These are phyloP conservation scores for Rhodotorula graminis DNA, from an alignment of 768 basidiomycete species.

Conservation along the genomic window DNA sequence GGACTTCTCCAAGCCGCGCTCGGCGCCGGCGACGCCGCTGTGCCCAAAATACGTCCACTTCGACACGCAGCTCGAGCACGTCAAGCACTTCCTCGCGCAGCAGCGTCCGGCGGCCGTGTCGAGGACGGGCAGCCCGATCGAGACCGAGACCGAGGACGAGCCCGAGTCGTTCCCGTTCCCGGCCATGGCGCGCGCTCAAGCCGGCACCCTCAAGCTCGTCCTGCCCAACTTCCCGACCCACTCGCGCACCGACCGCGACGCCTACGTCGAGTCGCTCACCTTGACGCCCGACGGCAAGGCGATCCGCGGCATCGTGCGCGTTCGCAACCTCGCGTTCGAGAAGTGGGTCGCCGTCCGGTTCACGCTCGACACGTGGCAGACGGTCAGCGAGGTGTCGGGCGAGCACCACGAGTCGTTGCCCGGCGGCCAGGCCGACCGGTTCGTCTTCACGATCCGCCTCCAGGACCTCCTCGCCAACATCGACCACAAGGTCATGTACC, in stretches of 20 bases:
- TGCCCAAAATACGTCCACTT: constrained; percentile 84
- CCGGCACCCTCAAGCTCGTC: constrained; percentile 54
- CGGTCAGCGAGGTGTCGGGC: constrained; percentile 84
- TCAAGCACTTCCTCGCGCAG: constrained; percentile 88
- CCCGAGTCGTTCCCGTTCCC: constrained; percentile 49
- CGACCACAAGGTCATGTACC: constrained; percentile 73
- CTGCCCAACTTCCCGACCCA: constrained; percentile 61
- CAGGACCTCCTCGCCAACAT: constrained; percentile 69
- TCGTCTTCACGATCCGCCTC: constrained; percentile 68
- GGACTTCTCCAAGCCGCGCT: constrained; percentile 51
- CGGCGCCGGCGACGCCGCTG: constrained; percentile 73
- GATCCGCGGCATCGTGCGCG: constrained; percentile 69
- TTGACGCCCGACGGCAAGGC: constrained; percentile 50
- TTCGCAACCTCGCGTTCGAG: constrained; percentile 78
- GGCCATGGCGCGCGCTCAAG: constrained; percentile 38
- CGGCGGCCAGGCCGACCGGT: constrained; percentile 59
- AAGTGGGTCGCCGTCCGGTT: constrained; percentile 86
- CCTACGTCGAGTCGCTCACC: constrained; percentile 50
- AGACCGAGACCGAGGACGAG: constrained; percentile 56
- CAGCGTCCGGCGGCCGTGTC: constrained; percentile 93
- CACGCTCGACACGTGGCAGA: constrained; percentile 92
- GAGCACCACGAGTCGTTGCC: constrained; percentile 55
- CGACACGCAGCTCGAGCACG: constrained; percentile 81
- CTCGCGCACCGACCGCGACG: constrained; percentile 27
- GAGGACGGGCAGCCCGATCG: constrained; percentile 71